A percentile compares a stretch with the other conserved stretches of the same genome.
Evolutionary conservation across 345 rosid genomes (phyloP).

Genomic region (Aquilaria yunnanensis): DNA sequence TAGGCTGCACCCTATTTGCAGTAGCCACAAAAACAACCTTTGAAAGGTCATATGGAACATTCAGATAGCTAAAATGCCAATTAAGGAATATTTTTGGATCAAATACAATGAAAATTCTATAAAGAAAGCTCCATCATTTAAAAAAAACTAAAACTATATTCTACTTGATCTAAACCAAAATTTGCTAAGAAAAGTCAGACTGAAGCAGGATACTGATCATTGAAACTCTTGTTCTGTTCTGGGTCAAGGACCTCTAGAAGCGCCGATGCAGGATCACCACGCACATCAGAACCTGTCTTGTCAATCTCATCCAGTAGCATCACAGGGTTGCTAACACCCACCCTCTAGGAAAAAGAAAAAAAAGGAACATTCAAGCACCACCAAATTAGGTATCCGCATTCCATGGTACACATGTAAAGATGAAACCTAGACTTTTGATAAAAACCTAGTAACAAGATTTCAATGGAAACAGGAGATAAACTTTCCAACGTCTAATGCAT

Average conservation of each 20-base stretch:
- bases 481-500: not conserved
- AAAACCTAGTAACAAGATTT: not conserved
- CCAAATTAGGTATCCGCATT: not conserved
- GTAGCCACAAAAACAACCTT: conserved; percentile 94
- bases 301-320: conserved; percentile 97
- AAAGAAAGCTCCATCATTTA: not conserved
- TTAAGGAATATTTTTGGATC: conserved; percentile 41
- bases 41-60: conserved; percentile 97
- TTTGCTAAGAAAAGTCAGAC: conserved; percentile 6
- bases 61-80: conserved; percentile 63
- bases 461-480: not conserved
- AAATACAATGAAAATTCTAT: not conserved
- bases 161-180: not conserved
- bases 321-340: conserved; percentile 96
- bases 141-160: not conserved
- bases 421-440: not conserved
- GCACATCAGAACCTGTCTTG: conserved; percentile 96
- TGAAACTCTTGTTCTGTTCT: conserved; percentile 88
- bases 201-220: conserved; percentile 90
- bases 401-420: not conserved
- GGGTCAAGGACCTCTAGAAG: conserved; percentile 98
- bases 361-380: not conserved
- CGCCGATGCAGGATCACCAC: conserved; percentile 99
- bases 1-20: conserved; percentile 89
- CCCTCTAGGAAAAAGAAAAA: conserved; percentile 49